Base-by-base conservation (phyloP, 192 early-diverging fungal genomes). In the Gorgonomyces haynaldii region DNA sequence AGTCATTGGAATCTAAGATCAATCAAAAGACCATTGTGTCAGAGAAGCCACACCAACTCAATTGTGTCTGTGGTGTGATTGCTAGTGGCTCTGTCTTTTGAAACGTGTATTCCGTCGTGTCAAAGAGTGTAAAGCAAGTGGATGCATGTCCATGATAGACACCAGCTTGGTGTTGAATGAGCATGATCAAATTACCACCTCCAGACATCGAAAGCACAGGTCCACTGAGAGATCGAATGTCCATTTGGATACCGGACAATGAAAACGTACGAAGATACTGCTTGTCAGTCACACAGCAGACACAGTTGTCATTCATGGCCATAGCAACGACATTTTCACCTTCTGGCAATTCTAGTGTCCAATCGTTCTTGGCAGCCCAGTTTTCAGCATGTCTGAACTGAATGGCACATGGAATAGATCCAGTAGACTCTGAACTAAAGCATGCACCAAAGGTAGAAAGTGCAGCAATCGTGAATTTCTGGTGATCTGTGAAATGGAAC, bases 1-100 rank as follows among this genome's bases (percentile, higher is more conserved):
- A 0, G 75, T 64, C 0, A 75, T 76, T 1, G 88, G 86, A 21
- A 85, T 65, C 74, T 75, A 56, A 7, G 1, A 6, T 12, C 20
- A 54, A 40, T 32, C 39, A 50, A 29, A 45, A 17, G 32, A 80
- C 81, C 21, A 76, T 79, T 12, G 70, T 65, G 38, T 88, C 84
- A 15, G 87, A 85, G 54, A 95, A 91, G 3, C 88, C 90, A 3
- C 76, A 54, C 94, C 94, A 98, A 12, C 56, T 58, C 13, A 96
- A 49, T 29, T 68, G 67, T 25, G 72, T 60, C 2, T 65, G 53
- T 4, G 72, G 72, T 1, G 82, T 66, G 7, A 91, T 51, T 1
- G 86, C 82, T 7, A 93, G 53, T 1, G 37, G 6, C 12, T 74
- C 88, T 23, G 65, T 61, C 30, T 70, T 69, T 34, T 86, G 54